Base-by-base conservation (phyloP, 2,329 filamentous ascomycete species). In the Beauveria sp. region DNA sequence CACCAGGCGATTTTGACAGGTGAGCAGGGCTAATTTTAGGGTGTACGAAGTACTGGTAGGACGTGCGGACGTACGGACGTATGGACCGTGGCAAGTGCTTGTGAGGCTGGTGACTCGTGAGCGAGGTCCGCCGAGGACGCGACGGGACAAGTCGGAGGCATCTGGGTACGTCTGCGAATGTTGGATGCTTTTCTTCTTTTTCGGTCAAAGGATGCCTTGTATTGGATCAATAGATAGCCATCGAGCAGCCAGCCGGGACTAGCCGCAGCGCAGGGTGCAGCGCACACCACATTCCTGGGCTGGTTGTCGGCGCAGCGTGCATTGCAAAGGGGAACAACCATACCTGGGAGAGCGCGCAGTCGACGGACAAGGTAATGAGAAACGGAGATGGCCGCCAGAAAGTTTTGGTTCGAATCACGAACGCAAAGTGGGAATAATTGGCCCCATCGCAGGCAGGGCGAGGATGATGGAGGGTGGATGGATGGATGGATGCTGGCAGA, bases 1-100 rank as follows among this genome's bases (percentile, higher is more conserved):
- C 58, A 61, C 58, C 45, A 18, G 58, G 24, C 58, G 58, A 61
- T 61, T 61, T 61, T 61, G 58, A 61, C 58, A 61, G 51, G 58
- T 50, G 30, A 22, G 34, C 30, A 55, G 24, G 43, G 50, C 43
- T 60, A 51, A 58, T 51, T 43, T 58, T 51, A 30, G 46, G 14
- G 30, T 6, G 20, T 38, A 38, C 12, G 34, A 38, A 38, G 12
- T 38, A 38, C 12, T 34, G 14, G 34, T 38, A 38, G 5, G 34
- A 38, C 34, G 34, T 38, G 34, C 14, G 12, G 34, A 38, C 10
- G 34, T 38, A 38, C 34, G 12, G 34, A 5, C 34, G 12, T 38
- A 38, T 38, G 34, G 34, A 38, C 34, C 12, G 14, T 38, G 34
- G 1, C 10, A 38, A 38, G 34, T 38, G 34, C 34, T 38, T 38